Evolutionary conservation across 495 filamentous ascomycete species (phyloP).

Genomic region (Lophiotrema nucula): DNA sequence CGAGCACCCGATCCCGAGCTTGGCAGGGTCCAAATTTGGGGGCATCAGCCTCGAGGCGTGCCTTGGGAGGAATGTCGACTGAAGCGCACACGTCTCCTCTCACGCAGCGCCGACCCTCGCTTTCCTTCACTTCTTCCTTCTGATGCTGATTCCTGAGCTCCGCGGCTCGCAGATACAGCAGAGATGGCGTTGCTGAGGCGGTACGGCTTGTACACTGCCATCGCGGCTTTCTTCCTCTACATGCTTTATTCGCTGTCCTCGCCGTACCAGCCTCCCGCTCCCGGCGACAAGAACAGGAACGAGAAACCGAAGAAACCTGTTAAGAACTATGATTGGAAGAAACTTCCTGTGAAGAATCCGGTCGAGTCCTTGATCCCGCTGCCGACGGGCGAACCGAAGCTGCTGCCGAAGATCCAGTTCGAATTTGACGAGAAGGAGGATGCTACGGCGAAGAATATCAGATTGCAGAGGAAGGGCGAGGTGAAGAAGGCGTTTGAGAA

Average conservation of each 20-base stretch:
- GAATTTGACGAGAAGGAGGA: constrained; percentile 33
- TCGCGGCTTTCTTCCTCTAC: constrained; percentile 25
- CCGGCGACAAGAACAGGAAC: background rate
- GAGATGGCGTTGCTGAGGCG: constrained; percentile 30
- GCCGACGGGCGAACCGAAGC: constrained; percentile 22
- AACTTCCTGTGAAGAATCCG: constrained; percentile 24
- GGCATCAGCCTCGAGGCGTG: no score
- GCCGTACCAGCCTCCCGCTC: constrained; percentile 19
- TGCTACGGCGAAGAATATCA: constrained; percentile 18
- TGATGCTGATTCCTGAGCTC: background rate
- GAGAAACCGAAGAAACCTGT: background rate
- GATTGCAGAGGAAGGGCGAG: constrained; percentile 30
- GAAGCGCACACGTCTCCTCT: no score
- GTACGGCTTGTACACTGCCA: constrained; percentile 21
- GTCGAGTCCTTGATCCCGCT: constrained; percentile 22
- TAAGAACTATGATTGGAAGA: constrained; percentile 21
- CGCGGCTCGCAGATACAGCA: no score
- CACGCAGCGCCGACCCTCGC: no score
- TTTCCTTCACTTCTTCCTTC: background rate
- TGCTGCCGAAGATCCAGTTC: constrained; percentile 35
- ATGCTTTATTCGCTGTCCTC: constrained; percentile 24
- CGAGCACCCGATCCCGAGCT: no score
- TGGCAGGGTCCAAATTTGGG: no score
- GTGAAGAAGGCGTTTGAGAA: constrained; percentile 39
- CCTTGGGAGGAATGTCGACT: no score